These are phyloP conservation scores for Cotoneaster glaucophyllus DNA, from an alignment of 306 rosid species.

Conservation along the genomic window DNA sequence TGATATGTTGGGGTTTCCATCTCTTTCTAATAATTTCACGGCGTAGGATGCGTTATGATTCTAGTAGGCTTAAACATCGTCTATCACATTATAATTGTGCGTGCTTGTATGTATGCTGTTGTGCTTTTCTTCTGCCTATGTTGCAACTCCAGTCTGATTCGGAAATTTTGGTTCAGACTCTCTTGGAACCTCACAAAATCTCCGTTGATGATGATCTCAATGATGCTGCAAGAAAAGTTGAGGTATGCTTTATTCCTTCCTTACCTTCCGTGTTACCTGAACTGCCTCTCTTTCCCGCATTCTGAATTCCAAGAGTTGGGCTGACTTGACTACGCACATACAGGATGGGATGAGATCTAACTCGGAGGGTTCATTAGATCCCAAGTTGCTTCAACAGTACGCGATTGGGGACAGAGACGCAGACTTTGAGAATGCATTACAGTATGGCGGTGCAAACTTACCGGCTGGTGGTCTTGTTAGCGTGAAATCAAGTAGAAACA, in stretches of 20 bases:
- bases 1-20: not conserved
- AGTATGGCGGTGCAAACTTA: slow-evolving; percentile 42
- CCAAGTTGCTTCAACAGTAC: slow-evolving; percentile 46
- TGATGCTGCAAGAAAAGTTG: slow-evolving; percentile 69
- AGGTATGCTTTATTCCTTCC: slow-evolving; percentile 34
- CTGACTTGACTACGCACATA: slow-evolving; percentile 8
- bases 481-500: slow-evolving; percentile 43
- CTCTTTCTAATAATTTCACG: not conserved
- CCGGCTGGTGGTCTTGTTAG: slow-evolving; percentile 53
- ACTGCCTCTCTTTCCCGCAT: not conserved
- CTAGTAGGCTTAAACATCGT: not conserved
- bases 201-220: slow-evolving; percentile 78
- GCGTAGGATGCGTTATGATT: not conserved
- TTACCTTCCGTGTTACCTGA: not conserved
- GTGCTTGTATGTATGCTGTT: not conserved
- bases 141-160: not conserved
- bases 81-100: not conserved
- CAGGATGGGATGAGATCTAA: slow-evolving; percentile 58
- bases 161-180: slow-evolving; percentile 40
- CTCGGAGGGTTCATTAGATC: slow-evolving; percentile 32
- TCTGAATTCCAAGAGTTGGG: not conserved
- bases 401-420: slow-evolving; percentile 52
- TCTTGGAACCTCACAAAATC: slow-evolving; percentile 66
- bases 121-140: not conserved
- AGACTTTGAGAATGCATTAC: slow-evolving; percentile 40